phyloP scores from a whole-genome alignment of 2,329 filamentous ascomycete genomes.

The Epichloe festucae region DNA sequence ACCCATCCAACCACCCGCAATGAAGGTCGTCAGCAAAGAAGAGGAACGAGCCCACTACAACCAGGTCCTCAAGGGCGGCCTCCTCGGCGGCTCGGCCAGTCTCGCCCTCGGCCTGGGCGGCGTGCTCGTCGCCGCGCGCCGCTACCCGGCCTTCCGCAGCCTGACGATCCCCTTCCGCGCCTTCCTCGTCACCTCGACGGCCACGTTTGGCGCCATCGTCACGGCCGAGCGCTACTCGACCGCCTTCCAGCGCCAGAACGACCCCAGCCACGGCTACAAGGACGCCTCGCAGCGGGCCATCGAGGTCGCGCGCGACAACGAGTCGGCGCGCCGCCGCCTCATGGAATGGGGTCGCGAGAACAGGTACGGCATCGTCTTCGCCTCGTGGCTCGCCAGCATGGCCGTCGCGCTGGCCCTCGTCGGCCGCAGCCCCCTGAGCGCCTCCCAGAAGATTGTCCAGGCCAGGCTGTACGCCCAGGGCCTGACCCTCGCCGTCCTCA shows the following conservation, averaged over 20 bases:
- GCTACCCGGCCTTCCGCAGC: slow-evolving; percentile 64
- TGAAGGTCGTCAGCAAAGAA: slow-evolving; percentile 95
- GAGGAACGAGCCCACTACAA: slow-evolving; percentile 80
- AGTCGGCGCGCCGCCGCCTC: slow-evolving; percentile 45
- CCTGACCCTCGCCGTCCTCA: slow-evolving; percentile 69
- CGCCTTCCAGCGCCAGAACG: slow-evolving; percentile 54
- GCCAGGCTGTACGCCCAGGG: slow-evolving; percentile 90
- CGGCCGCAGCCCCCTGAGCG: slow-evolving; percentile 60
- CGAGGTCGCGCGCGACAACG: slow-evolving; percentile 40
- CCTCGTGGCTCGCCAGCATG: slow-evolving; percentile 73
- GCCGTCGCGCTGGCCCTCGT: slow-evolving; percentile 61
- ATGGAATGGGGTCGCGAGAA: slow-evolving; percentile 66
- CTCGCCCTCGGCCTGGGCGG: slow-evolving; percentile 52
- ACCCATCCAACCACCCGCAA: slow-evolving; percentile 22
- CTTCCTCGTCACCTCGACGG: slow-evolving; percentile 73
- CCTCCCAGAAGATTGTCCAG: slow-evolving; percentile 81
- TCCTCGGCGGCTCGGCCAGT: slow-evolving; percentile 58
- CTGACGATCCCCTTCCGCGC: slow-evolving; percentile 83
- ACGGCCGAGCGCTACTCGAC: slow-evolving; percentile 60
- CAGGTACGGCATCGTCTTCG: slow-evolving; percentile 76
- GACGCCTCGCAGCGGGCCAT: slow-evolving; percentile 46
- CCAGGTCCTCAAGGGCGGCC: slow-evolving; percentile 66
- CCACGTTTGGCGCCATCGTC: slow-evolving; percentile 81
- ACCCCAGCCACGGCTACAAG: slow-evolving; percentile 55
- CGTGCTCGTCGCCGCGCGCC: slow-evolving; percentile 52